These are phyloP conservation scores for Agrocybe pediades DNA, from an alignment of 768 basidiomycete species.

Conservation along the genomic window DNA sequence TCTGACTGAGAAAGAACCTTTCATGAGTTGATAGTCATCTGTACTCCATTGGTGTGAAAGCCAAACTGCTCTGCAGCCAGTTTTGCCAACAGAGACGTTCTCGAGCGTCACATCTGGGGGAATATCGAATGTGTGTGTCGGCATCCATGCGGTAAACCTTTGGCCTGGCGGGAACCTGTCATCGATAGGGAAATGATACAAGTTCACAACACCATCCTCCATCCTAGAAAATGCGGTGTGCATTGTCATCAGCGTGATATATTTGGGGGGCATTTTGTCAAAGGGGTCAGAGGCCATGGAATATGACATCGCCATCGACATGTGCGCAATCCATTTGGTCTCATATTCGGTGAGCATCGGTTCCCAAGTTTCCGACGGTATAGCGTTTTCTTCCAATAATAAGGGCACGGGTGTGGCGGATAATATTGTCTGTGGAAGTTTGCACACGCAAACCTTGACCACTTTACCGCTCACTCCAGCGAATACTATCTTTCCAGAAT, in stretches of 20 bases:
- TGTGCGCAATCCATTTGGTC: conserved; percentile 12
- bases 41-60: conserved; percentile 51
- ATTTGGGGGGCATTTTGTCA: conserved; percentile 1
- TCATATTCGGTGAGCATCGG: conserved; percentile 24
- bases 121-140: conserved; percentile 23
- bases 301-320: conserved; percentile 20
- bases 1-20: conserved; percentile 40
- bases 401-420: conserved; percentile 1
- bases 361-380: conserved; percentile 11
- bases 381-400: neutral
- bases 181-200: conserved; percentile 22
- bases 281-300: conserved; percentile 23
- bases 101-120: conserved; percentile 27
- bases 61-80: conserved; percentile 54
- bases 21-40: conserved; percentile 51
- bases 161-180: neutral
- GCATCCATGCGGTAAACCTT: conserved; percentile 10
- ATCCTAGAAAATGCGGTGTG: conserved; percentile 14
- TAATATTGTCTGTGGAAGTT: conserved; percentile 17
- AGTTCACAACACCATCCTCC: conserved; percentile 12
- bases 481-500: conserved; percentile 17
- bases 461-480: conserved; percentile 12
- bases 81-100: conserved; percentile 39
- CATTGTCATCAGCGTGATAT: conserved; percentile 17
- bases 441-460: conserved; percentile 23